Evolutionary conservation across 345 rosid genomes (phyloP), one percentile per base, ranked within the genome.

Genomic region (Aurinia saxatilis): DNA sequence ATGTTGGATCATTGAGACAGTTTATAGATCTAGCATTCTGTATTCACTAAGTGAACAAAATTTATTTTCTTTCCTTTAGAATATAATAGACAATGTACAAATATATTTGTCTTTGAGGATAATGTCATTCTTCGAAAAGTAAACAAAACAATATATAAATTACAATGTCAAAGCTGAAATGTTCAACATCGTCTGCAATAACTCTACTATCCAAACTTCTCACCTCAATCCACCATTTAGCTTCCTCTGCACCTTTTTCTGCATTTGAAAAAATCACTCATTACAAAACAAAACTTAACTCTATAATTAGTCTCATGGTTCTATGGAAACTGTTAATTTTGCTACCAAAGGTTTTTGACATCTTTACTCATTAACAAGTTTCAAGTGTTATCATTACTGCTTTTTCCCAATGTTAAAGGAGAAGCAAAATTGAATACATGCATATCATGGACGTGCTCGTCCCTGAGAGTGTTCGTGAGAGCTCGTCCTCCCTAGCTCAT

Each of bases 401-500:
- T 23, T 40, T 35, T 14, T 7, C 39, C 10, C 11, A 21, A 7
- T 33, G 52, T 27, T 29, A n/a, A n/a, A n/a, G n/a, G n/a, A n/a
- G n/a, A 33, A 63, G 15, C 21, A 19, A 19, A 8, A 17, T 2
- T 16, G 15, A 57, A 27, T 80, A 86, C 99, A 95, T 90, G 99
- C 68, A 93, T 76, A 10, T 78, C 78, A 57, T 93, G 87, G 62
- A 90, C 76, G 76, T 93, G 97, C 25, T 93, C 96, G 9, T 93
- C 96, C 0, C 92, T 87, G 17, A 87, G 95, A 13, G 96, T 87
- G 6, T 92, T 85, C 55, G 86, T 96, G 95, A 83, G 87, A 73
- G 99, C 99, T 84, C 0, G 92, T 87, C 95, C 74, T 84, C 59
- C 92, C 99, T 79, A 86, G 81, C 82, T 87, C 82, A 78, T 90